A percentile compares a stretch with the other conserved stretches of the same genome.
These are phyloP conservation scores for Ascochyta pisi DNA, from an alignment of 2,329 filamentous ascomycete genomes.

Conservation along the genomic window DNA sequence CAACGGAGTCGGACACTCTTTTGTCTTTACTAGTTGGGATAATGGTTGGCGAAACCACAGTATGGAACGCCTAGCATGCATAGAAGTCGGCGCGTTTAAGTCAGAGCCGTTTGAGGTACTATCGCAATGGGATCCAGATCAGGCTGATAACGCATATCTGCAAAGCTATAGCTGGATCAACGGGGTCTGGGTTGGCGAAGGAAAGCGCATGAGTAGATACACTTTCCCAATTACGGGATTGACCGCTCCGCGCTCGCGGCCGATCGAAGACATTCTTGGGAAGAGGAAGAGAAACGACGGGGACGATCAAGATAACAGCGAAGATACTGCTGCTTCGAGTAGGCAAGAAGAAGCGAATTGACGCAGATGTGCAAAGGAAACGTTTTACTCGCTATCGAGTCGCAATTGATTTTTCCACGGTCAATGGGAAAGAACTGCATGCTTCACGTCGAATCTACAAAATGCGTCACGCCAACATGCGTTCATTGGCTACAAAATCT, in stretches of 20 bases:
- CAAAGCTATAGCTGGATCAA: constrained; percentile 24
- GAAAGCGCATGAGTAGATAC: constrained; percentile 11
- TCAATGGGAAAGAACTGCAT: no score
- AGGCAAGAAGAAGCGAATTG: no score
- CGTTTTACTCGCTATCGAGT: no score
- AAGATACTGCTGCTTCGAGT: no score
- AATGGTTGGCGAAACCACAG: constrained; percentile 7
- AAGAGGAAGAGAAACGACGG: neutral
- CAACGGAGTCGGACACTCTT: neutral
- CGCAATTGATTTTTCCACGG: no score
- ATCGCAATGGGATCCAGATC: neutral
- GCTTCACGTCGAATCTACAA: no score
- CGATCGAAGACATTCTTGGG: neutral
- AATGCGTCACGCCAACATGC: no score
- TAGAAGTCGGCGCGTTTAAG: constrained; percentile 11
- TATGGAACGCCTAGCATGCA: constrained; percentile 19
- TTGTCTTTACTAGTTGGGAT: constrained; percentile 26
- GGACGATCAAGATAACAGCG: no score
- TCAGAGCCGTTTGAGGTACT: neutral
- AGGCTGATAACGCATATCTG: neutral
- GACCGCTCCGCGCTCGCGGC: neutral
- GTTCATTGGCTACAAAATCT: no score
- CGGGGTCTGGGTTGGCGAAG: constrained; percentile 19
- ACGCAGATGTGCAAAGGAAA: no score
- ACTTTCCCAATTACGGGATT: constrained; percentile 11